These are phyloP conservation scores for Tephrocybe sp. DNA, from an alignment of 768 basidiomycete species.

Conservation along the genomic window DNA sequence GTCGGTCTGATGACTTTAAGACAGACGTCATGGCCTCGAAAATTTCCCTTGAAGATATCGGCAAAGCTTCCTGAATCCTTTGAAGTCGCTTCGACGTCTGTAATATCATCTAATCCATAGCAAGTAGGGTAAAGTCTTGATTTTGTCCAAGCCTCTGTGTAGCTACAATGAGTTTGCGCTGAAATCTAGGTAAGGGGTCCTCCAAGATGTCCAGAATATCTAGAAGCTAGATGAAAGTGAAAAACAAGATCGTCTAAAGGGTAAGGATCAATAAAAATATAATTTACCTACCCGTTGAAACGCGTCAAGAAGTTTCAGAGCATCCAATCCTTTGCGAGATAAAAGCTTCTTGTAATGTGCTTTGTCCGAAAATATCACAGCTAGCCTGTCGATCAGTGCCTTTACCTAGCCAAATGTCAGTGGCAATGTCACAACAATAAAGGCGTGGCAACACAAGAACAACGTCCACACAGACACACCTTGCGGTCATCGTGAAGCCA, in stretches of 20 bases:
- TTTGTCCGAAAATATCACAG: not conserved
- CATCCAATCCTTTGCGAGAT: not conserved
- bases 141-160: constrained; percentile 1
- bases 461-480: too few relatives aligned
- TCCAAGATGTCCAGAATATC: constrained; percentile 6
- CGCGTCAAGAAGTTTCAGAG: constrained; percentile 5
- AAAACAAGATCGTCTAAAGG: not conserved
- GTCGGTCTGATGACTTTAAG: not conserved
- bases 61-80: not conserved
- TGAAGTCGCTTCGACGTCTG: not conserved
- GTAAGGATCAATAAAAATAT: not conserved
- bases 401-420: too few relatives aligned
- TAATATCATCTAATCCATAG: not conserved
- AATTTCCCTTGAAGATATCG: not conserved
- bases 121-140: not conserved
- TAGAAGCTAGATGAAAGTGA: not conserved
- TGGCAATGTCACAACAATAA: too few relatives aligned
- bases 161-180: constrained; percentile 2
- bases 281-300: constrained; percentile 6
- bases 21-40: not conserved
- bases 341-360: constrained; percentile 2
- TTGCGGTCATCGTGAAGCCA: too few relatives aligned
- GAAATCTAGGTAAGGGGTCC: constrained; percentile 3
- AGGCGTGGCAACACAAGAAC: too few relatives aligned
- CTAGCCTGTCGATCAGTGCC: too few relatives aligned